Conservation (phyloP, 2,329 filamentous ascomycete genomes). For the Ceratocystis huliohia region DNA sequence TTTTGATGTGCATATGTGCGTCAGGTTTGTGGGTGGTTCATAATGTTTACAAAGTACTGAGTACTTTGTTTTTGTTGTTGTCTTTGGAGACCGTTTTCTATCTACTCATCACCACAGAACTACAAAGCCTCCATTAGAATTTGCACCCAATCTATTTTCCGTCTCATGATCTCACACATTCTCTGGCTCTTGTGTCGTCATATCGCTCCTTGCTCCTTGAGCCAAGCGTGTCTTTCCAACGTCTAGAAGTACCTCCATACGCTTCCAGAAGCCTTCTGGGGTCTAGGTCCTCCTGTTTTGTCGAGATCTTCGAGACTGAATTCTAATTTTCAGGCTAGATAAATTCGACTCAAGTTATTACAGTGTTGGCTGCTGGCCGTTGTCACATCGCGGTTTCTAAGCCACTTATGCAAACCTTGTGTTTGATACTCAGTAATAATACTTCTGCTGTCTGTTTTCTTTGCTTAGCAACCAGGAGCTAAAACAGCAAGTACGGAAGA, state of each 20-base stretch:
- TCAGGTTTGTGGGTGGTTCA: background rate
- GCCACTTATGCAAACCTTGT: background rate
- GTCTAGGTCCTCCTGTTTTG: background rate
- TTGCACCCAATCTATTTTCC: background rate
- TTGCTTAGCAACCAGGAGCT: background rate
- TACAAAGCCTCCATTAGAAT: background rate
- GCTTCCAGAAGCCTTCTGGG: background rate
- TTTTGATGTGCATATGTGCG: background rate
- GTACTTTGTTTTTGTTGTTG: background rate
- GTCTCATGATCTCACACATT: background rate
- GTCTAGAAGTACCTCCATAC: constrained; percentile 1
- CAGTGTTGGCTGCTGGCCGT: background rate
- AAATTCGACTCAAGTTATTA: background rate
- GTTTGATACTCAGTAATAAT: background rate
- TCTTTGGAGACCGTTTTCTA: background rate
- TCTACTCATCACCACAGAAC: background rate
- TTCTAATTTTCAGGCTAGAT: background rate
- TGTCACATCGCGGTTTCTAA: background rate
- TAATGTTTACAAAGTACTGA: background rate
- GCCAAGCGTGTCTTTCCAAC: background rate
- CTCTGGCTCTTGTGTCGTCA: background rate
- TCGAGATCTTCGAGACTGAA: background rate
- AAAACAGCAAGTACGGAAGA: background rate
- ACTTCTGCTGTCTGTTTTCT: background rate
- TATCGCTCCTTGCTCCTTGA: background rate